phyloP scores from a whole-genome alignment of 1,284 basidiomycete species.

The Tylopilus sp. region DNA sequence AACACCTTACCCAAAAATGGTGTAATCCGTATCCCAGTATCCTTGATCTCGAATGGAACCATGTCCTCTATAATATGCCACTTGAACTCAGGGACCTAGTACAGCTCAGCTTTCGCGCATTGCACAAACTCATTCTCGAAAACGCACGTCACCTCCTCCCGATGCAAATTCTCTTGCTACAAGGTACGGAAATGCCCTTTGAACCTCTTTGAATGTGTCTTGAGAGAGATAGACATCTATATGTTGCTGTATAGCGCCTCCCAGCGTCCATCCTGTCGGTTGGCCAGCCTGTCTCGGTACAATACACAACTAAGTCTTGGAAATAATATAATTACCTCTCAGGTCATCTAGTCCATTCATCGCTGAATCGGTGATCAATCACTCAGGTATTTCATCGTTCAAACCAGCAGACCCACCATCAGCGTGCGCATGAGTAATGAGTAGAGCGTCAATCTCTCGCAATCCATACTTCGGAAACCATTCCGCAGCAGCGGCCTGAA shows the following conservation, averaged over 20 bases:
- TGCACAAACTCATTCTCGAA: background rate
- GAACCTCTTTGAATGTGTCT: slow-evolving; percentile 61
- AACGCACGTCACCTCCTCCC: slow-evolving; percentile 70
- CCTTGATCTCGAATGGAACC: slow-evolving; percentile 59
- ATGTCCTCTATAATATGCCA: slow-evolving; percentile 75
- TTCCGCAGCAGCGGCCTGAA: slow-evolving; percentile 70
- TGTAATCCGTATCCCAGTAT: slow-evolving; percentile 58
- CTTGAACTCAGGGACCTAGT: slow-evolving; percentile 69
- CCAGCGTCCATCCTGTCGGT: slow-evolving; percentile 67
- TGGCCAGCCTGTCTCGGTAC: background rate
- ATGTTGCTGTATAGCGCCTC: slow-evolving; percentile 59
- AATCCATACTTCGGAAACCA: slow-evolving; percentile 77
- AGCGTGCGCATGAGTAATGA: slow-evolving; percentile 78
- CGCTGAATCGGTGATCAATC: slow-evolving; percentile 40
- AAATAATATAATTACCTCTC: slow-evolving; percentile 46
- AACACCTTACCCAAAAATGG: slow-evolving; percentile 59
- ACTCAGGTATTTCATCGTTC: background rate
- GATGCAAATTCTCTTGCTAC: slow-evolving; percentile 71
- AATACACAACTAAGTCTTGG: background rate
- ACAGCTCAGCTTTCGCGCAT: background rate
- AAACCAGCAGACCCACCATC: slow-evolving; percentile 49
- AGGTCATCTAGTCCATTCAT: slow-evolving; percentile 84
- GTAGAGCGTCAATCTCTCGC: slow-evolving; percentile 70
- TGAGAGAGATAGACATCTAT: slow-evolving; percentile 72
- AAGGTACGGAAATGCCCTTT: slow-evolving; percentile 73